Percentiles rank a stretch among this genome's conserved stretches.
phyloP scores from a whole-genome alignment of 2,329 filamentous ascomycete species.

The Aspergillus oerlinghausenensis region DNA sequence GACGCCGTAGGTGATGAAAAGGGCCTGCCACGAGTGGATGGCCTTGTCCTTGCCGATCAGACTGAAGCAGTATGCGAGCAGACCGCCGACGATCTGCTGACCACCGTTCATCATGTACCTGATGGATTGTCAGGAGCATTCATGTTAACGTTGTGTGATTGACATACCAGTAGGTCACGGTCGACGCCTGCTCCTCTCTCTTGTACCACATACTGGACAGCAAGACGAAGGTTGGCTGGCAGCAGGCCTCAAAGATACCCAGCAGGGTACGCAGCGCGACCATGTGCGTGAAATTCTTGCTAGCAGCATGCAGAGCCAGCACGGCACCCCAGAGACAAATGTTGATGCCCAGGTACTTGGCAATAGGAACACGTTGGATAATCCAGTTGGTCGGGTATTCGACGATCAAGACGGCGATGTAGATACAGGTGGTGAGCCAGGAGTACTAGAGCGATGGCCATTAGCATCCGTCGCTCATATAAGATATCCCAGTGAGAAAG shows the following conservation, averaged over 20 bases:
- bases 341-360: slow-evolving; percentile 61
- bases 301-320: slow-evolving; percentile 59
- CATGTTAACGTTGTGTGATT: background rate
- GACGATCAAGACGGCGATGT: slow-evolving; percentile 65
- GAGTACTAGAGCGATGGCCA: slow-evolving; percentile 48
- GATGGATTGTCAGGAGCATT: slow-evolving; percentile 4
- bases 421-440: slow-evolving; percentile 71
- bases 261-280: slow-evolving; percentile 60
- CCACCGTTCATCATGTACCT: slow-evolving; percentile 71
- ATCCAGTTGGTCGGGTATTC: slow-evolving; percentile 69
- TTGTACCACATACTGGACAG: slow-evolving; percentile 68
- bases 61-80: slow-evolving; percentile 56
- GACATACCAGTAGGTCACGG: slow-evolving; percentile 63
- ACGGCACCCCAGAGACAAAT: slow-evolving; percentile 61
- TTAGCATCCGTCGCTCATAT: background rate
- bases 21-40: slow-evolving; percentile 63
- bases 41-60: slow-evolving; percentile 49
- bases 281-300: slow-evolving; percentile 56
- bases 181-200: slow-evolving; percentile 61
- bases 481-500: no score
- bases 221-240: slow-evolving; percentile 64
- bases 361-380: slow-evolving; percentile 61
- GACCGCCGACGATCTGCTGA: slow-evolving; percentile 67
- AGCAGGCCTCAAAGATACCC: slow-evolving; percentile 67
- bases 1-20: slow-evolving; percentile 64